Evolutionary conservation across 2,329 filamentous ascomycete species (phyloP), one percentile per base, ranked within the genome.

Genomic region (Calonectria fujianensis): DNA sequence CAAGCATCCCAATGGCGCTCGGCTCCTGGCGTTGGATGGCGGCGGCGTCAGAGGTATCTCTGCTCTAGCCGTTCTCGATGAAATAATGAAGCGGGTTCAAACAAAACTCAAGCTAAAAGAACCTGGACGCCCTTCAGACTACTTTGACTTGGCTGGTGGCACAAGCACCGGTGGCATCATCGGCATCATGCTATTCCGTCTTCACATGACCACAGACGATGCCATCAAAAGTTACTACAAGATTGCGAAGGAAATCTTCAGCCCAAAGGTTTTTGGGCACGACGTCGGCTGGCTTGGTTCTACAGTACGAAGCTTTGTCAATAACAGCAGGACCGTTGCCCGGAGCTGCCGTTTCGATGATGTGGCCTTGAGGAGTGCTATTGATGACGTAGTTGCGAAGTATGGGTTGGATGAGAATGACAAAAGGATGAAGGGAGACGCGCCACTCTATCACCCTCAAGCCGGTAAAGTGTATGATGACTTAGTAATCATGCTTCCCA

Each of bases 121-220:
- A 13, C 37, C 41, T 0, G 51, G 41, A 6, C 63, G 66, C 0
- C 77, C 77, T 8, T 65, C 67, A 0, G 77, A 79, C 16, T 79
- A 79, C 5, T 79, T 79, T 18, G 65, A 79, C 14, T 75, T 79
- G 1, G 77, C 77, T 0, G 77, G 63, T 0, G 77, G 77, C 18
- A 79, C 77, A 0, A 79, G 77, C 45, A 77, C 77, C 0, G 77
- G 77, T 0, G 77, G 77, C 76, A 74, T 74, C 35, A 74, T 74
- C 16, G 69, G 73, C 18, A 64, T 74, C 63, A 72, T 74, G 78
- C 75, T 80, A 11, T 79, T 79, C 6, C 71, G 78, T 0, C 66
- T 79, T 16, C 78, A 75, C 9, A 79, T 78, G 78, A 77, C 68
- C 0, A 76, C 76, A 0, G 31, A 76, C 0, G 69, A 80, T 8